A percentile compares a stretch with the other conserved stretches of the same genome.
These are phyloP conservation scores for Silene vulgaris DNA, from an alignment of 179 eudicot species.

Conservation along the genomic window DNA sequence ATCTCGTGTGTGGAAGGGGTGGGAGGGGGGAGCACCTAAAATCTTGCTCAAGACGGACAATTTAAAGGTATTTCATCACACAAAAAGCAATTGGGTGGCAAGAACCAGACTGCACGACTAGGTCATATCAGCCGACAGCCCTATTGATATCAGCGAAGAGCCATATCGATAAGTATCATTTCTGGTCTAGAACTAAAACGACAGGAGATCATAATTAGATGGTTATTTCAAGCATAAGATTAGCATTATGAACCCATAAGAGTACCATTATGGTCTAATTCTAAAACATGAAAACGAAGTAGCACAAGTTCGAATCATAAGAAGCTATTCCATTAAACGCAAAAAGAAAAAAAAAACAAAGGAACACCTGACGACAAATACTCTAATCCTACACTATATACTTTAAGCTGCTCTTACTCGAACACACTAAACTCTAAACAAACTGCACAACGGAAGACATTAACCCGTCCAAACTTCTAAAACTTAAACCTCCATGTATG, in stretches of 20 bases:
- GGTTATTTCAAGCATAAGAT: neutral
- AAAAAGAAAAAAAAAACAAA: constrained; percentile 10
- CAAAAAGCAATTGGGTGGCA: neutral
- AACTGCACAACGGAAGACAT: constrained; percentile 31
- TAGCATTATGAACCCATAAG: neutral
- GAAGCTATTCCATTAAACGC: constrained; percentile 23
- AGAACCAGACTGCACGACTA: neutral
- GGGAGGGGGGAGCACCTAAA: too few relatives aligned
- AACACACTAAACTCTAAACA: constrained; percentile 29
- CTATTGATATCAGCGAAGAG: neutral
- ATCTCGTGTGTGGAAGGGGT: too few relatives aligned
- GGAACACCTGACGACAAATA: constrained; percentile 23
- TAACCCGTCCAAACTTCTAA: constrained; percentile 24
- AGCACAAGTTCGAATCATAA: constrained; percentile 14
- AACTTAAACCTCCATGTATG: constrained; percentile 27
- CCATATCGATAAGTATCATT: neutral
- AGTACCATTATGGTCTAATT: constrained; percentile 8
- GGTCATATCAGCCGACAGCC: neutral
- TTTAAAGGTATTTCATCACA: too few relatives aligned
- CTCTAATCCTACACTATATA: constrained; percentile 32
- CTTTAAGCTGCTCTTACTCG: constrained; percentile 23
- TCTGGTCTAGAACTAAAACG: too few relatives aligned
- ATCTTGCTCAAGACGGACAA: too few relatives aligned
- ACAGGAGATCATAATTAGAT: too few relatives aligned
- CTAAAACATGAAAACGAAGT: constrained; percentile 5